Base-by-base conservation (phyloP, 2,329 filamentous ascomycete species). In the Raffaelea albimanens region DNA sequence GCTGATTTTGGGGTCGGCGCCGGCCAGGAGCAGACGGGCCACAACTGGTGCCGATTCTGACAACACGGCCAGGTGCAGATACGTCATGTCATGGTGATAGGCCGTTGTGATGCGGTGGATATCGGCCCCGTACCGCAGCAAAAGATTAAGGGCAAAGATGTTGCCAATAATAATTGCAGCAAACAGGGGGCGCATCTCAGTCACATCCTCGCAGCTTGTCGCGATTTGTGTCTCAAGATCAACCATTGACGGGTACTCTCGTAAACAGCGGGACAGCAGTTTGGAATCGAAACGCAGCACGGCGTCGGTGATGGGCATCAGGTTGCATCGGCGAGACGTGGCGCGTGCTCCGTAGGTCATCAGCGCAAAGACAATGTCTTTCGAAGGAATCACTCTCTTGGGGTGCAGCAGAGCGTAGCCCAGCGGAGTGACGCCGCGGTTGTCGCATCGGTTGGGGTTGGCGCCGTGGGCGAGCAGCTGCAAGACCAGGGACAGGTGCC, bases 1-100 rank as follows among this genome's bases (percentile, higher is more conserved):
- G 25, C 65, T 57, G n/a, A 71, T 65, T 44, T 73, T 71, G 10
- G 78, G 57, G 45, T 76, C 71, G 3, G 74, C 70, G 13, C 76
- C 75, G 1, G 66, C 67, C 2, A 63, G 59, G 36, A 67, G 63
- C 34, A 80, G 59, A 2, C 47, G 43, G 16, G 43, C 38, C 2
- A 49, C 43, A 10, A 49, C 9, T 20, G 43, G 10, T 5, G 31
- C 19, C 1, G 43, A 49, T n/a, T 43, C 39, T 31, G 31, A 18
- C 22, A 40, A 39, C n/a, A 45, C 47, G 38, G 47, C 43, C 4
- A 49, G 43, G 3, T 18, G 3, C 2, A 49, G 31, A 22, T 49
- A 43, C 10, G 39, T 33, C 9, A 25, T 18, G 36, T 43, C 21
- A 8, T 40, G 25, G 22, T 31, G 38, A 14, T 25, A 45, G 16